Base-by-base conservation (phyloP, 2,329 filamentous ascomycete genomes). In the Fusarium pseudograminearum region DNA sequence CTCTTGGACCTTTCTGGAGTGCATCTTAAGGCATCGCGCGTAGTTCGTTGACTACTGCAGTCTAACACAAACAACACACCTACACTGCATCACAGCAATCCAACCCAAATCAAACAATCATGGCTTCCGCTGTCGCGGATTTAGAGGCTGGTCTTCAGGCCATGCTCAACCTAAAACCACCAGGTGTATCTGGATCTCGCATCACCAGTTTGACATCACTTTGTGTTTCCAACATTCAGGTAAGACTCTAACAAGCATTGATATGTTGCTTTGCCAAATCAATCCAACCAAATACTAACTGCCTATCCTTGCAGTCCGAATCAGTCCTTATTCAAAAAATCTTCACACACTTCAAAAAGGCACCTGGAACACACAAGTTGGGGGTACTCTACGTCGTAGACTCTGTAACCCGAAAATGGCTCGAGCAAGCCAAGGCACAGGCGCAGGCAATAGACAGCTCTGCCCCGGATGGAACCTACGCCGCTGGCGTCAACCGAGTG, bases 331-430 rank as follows among this genome's bases (percentile, higher is more conserved):
- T 98, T 76, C 94, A 97, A 81, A 98, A 97, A 81, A 91, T 99
- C 77, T 97, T 93, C 83, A 97, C 94, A 72, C 94, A 98, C 78
- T 97, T 98, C 87, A 97, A 97, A 83, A 97, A 96, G 82, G 91
- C 94, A 73, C 93, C 93, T 65, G 90, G 90, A 79, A 97, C 94
- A 80, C 95, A 99, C 88, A 99, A 99, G 84, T 88, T 99, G 81
- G 96, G 96, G 83, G 94, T 98, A 78, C 91, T 99, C 84, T 99
- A 99, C 90, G 94, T 98, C 84, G 93, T 99, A 94, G 96, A 99
- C 87, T 97, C 95, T 86, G 94, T 99, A 88, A 95, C 94, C 81
- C 93, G 96, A 83, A 95, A 97, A 85, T 99, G 96, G 95, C 90
- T 97, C 85, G 95, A 98, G 81, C 92, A 94, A 83, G 95, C 96